Percentiles rank a stretch among this genome's conserved stretches.
Evolutionary conservation across 495 filamentous ascomycete species (phyloP).

Genomic region (Physcia stellaris): DNA sequence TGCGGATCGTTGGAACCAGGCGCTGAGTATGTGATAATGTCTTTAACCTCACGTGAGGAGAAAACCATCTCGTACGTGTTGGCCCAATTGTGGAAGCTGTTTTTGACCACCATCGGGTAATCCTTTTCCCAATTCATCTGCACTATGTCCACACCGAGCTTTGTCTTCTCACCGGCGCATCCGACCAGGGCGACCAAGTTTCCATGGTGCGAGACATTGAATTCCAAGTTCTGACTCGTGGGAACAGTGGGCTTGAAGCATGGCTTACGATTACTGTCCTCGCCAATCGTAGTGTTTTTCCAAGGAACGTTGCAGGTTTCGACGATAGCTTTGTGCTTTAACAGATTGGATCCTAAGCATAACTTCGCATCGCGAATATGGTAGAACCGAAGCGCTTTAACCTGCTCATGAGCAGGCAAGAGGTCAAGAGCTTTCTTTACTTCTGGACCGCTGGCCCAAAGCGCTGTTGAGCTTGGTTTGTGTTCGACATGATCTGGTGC

Average conservation of each 20-base stretch:
- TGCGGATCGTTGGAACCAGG: constrained; percentile 6
- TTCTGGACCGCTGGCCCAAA: constrained; percentile 20
- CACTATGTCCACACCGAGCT: constrained; percentile 21
- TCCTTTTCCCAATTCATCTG: constrained; percentile 14
- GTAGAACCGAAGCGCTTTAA: constrained; percentile 40
- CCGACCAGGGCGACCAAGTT: constrained; percentile 58
- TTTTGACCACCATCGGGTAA: constrained; percentile 23
- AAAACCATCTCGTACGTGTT: constrained; percentile 74
- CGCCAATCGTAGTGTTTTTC: constrained; percentile 45
- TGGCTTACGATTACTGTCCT: constrained; percentile 51
- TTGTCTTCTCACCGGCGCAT: constrained; percentile 24
- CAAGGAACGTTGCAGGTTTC: constrained; percentile 51
- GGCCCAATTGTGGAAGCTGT: constrained; percentile 53
- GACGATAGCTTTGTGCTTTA: constrained; percentile 66
- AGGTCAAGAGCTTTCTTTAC: constrained; percentile 42
- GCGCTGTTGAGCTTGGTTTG: constrained; percentile 1
- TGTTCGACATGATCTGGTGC: constrained; percentile 1
- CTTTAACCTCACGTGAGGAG: constrained; percentile 37
- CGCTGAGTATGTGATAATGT: constrained; percentile 38
- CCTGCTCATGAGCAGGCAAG: constrained; percentile 37
- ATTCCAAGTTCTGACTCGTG: constrained; percentile 38
- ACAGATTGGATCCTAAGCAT: constrained; percentile 56
- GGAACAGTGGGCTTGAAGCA: constrained; percentile 33
- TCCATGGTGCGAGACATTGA: constrained; percentile 85
- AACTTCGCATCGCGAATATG: constrained; percentile 52